These are phyloP conservation scores for Rhynchosporium graminicola DNA, from an alignment of 2,329 filamentous ascomycete genomes.

Conservation along the genomic window DNA sequence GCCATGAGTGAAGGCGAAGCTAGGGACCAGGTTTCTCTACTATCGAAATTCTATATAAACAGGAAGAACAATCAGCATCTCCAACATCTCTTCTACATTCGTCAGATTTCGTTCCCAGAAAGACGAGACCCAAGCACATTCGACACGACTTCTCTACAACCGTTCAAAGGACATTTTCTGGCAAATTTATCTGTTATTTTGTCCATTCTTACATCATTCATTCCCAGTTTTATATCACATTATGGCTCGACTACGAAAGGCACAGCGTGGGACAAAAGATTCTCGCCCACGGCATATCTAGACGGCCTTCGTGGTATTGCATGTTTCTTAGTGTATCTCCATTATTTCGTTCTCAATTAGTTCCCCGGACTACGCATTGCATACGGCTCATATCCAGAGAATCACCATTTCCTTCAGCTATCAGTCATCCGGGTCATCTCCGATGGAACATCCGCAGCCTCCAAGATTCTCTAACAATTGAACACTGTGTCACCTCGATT, in stretches of 20 bases:
- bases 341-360: constrained; percentile 27
- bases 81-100: not conserved
- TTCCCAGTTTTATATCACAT: not conserved
- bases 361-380: constrained; percentile 21
- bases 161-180: not conserved
- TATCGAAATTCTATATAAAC: not conserved
- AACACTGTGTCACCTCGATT: constrained; percentile 22
- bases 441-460: constrained; percentile 47
- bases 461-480: constrained; percentile 49
- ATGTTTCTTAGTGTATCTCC: constrained; percentile 29
- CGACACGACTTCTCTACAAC: not conserved
- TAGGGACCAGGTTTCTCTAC: not conserved
- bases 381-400: constrained; percentile 35
- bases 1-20: not conserved
- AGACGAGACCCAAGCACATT: not conserved
- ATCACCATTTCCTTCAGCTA: constrained; percentile 43
- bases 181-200: not conserved
- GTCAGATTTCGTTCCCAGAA: not conserved
- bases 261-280: constrained; percentile 8
- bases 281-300: constrained; percentile 47
- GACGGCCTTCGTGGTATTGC: constrained; percentile 50
- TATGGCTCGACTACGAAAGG: not conserved
- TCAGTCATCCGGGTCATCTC: constrained; percentile 48
- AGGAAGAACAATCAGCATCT: not conserved
- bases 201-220: not conserved